These are phyloP conservation scores for Apiospora marii DNA, from an alignment of 2,329 filamentous ascomycete species.

Conservation along the genomic window DNA sequence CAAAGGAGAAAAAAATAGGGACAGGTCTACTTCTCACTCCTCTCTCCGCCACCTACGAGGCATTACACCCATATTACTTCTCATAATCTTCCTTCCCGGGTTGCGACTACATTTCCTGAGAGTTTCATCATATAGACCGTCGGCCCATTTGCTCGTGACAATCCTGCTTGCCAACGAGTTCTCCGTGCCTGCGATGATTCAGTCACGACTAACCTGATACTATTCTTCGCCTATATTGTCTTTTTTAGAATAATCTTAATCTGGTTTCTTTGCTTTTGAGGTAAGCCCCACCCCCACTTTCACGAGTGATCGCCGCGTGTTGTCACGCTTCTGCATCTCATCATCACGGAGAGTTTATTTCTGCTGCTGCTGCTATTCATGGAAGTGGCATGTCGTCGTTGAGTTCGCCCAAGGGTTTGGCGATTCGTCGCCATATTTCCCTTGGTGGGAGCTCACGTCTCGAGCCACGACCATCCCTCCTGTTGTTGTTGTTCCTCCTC, in stretches of 20 bases:
- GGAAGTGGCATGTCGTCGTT: not conserved
- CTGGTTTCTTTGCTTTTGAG: constrained; percentile 12
- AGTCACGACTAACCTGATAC: constrained; percentile 5
- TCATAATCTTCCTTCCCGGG: not conserved
- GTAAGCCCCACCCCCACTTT: constrained; percentile 20
- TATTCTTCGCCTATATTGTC: not conserved
- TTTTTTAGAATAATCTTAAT: constrained; percentile 22
- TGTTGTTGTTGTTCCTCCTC: not conserved
- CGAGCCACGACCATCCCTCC: not conserved
- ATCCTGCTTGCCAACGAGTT: not conserved
- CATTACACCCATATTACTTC: not conserved
- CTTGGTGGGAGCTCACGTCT: not conserved
- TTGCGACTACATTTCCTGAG: constrained; percentile 2
- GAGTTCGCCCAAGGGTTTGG: not conserved
- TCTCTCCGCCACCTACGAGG: not conserved
- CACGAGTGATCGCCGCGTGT: constrained; percentile 4
- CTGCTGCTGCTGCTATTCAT: not conserved
- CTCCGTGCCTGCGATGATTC: not conserved
- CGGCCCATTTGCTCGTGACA: not conserved
- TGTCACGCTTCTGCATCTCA: not conserved
- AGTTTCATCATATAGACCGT: not conserved
- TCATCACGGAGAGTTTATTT: constrained; percentile 17
- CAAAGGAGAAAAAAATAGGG: not conserved
- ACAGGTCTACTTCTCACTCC: not conserved
- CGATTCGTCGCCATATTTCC: constrained; percentile 4